Conservation (phyloP, 768 basidiomycete species). For the Russula lepida region DNA sequence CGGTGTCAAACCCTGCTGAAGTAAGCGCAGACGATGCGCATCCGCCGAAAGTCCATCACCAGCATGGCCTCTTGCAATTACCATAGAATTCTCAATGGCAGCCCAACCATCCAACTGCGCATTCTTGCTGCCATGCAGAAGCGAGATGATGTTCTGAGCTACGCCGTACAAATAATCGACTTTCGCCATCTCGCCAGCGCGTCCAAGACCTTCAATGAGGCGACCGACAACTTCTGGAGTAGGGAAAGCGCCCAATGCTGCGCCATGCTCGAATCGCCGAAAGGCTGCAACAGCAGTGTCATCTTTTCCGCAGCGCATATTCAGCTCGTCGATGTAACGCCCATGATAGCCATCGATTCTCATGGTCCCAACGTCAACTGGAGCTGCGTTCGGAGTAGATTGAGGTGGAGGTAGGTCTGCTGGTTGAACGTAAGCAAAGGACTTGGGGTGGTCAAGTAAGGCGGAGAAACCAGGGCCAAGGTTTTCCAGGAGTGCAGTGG, state of each 20-base stretch:
- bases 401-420: constrained; percentile 8
- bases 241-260: constrained; percentile 42
- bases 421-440: constrained; percentile 1
- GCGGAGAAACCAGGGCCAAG: constrained; percentile 32
- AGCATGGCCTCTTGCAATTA: constrained; percentile 74
- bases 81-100: constrained; percentile 79
- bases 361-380: not conserved
- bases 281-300: constrained; percentile 38
- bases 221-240: constrained; percentile 43
- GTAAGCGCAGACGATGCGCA: constrained; percentile 67
- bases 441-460: constrained; percentile 22
- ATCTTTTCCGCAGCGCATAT: constrained; percentile 13
- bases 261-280: constrained; percentile 38
- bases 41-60: constrained; percentile 77
- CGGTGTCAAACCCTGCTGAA: constrained; percentile 69
- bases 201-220: constrained; percentile 63
- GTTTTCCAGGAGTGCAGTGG: constrained; percentile 5
- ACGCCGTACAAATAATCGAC: constrained; percentile 58
- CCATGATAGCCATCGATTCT: constrained; percentile 27
- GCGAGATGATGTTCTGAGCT: constrained; percentile 52
- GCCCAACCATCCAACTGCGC: constrained; percentile 60
- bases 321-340: constrained; percentile 27
- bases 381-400: not conserved
- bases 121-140: constrained; percentile 36
- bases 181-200: constrained; percentile 49